Percentiles rank a stretch among this genome's conserved stretches.
phyloP scores from a whole-genome alignment of 1,284 basidiomycete species.

The Cystobasidiaceae sp. region DNA sequence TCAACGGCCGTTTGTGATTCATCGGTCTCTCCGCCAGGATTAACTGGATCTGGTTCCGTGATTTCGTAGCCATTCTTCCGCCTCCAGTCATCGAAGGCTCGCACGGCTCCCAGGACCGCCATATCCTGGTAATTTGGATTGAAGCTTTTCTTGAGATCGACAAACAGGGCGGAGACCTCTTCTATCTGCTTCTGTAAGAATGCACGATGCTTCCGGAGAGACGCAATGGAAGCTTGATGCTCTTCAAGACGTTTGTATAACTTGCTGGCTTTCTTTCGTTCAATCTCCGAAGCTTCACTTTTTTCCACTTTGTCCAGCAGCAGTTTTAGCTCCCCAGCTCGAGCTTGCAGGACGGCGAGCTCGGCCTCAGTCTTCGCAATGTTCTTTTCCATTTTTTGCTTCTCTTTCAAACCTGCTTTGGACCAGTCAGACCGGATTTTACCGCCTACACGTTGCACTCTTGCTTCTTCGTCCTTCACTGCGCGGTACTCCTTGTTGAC shows the following conservation, averaged over 20 bases:
- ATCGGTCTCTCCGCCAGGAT: slow-evolving; percentile 51
- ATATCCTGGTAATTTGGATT: slow-evolving; percentile 99
- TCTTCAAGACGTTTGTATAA: slow-evolving; percentile 69
- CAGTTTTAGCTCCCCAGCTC: slow-evolving; percentile 59
- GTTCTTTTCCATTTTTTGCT: slow-evolving; percentile 64
- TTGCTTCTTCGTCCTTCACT: slow-evolving; percentile 63
- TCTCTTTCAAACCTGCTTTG: slow-evolving; percentile 77
- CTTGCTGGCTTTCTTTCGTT: slow-evolving; percentile 64
- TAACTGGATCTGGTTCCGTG: slow-evolving; percentile 43
- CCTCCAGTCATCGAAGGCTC: slow-evolving; percentile 77
- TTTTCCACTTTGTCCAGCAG: slow-evolving; percentile 40
- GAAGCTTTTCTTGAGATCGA: slow-evolving; percentile 68
- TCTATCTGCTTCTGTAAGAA: slow-evolving; percentile 68
- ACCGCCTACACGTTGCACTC: slow-evolving; percentile 66
- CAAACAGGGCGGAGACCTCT: slow-evolving; percentile 75
- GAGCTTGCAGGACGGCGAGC: slow-evolving; percentile 50
- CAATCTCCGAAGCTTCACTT: slow-evolving; percentile 41
- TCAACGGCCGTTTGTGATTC: slow-evolving; percentile 53
- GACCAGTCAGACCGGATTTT: slow-evolving; percentile 89
- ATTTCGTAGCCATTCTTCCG: slow-evolving; percentile 47
- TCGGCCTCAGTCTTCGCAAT: slow-evolving; percentile 53
- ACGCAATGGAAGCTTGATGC: slow-evolving; percentile 69
- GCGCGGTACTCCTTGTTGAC: slow-evolving; percentile 66
- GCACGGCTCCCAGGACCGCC: slow-evolving; percentile 93
- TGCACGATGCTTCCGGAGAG: slow-evolving; percentile 65